Percentiles rank a stretch among this genome's conserved stretches.
These are phyloP conservation scores for Penicillium sp. DNA, from an alignment of 2,329 filamentous ascomycete genomes.

Conservation along the genomic window DNA sequence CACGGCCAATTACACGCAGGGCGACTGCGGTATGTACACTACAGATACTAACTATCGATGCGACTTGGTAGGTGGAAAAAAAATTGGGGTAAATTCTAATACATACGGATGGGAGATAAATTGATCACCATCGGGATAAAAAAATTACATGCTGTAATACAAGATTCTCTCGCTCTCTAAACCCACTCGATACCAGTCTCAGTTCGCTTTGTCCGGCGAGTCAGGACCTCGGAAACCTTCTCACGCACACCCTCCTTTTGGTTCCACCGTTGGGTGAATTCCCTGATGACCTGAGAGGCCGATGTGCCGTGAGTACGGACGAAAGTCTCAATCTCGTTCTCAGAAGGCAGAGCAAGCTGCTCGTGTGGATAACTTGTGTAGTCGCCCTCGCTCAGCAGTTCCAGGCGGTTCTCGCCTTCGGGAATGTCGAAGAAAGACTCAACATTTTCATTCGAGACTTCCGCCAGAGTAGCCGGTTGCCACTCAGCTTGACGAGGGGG, in stretches of 20 bases:
- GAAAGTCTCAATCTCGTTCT: constrained; percentile 57
- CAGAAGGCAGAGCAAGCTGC: constrained; percentile 72
- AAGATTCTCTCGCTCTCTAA: constrained; percentile 15
- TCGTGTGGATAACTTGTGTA: constrained; percentile 76
- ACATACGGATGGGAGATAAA: constrained; percentile 15
- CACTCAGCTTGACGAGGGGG: constrained; percentile 69
- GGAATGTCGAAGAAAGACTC: constrained; percentile 70
- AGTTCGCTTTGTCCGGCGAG: constrained; percentile 62
- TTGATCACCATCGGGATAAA: constrained; percentile 14
- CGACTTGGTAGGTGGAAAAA: constrained; percentile 10
- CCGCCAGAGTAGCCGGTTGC: constrained; percentile 74
- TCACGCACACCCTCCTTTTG: constrained; percentile 71
- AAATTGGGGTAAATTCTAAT: constrained; percentile 26
- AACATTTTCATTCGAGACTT: constrained; percentile 63
- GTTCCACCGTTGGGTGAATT: constrained; percentile 63
- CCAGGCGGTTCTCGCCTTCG: constrained; percentile 53
- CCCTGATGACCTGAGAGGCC: constrained; percentile 63
- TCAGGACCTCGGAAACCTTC: constrained; percentile 70
- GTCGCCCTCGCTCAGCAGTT: constrained; percentile 63
- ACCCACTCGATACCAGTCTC: constrained; percentile 44
- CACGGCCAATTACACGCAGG: too few species aligned
- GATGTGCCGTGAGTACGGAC: constrained; percentile 51
- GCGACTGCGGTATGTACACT: too few species aligned
- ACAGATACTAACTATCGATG: too few species aligned
- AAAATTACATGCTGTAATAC: constrained; percentile 26